Evolutionary conservation across 129 eudicot genomes (phyloP), one percentile per base, ranked within the genome.

Genomic region (Oenanthe sinensis): DNA sequence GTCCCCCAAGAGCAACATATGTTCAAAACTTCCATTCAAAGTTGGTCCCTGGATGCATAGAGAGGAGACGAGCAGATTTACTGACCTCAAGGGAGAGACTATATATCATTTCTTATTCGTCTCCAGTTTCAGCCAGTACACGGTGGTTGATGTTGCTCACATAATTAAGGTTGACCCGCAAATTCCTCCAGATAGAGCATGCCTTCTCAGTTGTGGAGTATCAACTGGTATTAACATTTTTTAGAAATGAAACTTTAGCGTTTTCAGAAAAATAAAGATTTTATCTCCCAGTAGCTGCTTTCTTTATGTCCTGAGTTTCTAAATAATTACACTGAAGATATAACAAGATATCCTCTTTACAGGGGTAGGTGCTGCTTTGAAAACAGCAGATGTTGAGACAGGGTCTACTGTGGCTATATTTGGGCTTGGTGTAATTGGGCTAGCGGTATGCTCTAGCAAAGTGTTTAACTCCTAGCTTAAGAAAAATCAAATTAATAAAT

Each of bases 311-410:
- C 16, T 11, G 75, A 5, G 4, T 39, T 3, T 39, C 5, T 39
- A 39, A 39, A 39, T 39, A 39, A 39, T 39, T 39, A 39, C 42
- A 39, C 42, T 39, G 42, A 39, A 39, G 4, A 39, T 2, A 39
- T 39, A 39, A 49, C 13, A 54, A 60, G 58, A 76, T 44, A 58
- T 68, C 15, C 47, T 46, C 44, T 73, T 67, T 87, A 83, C 85
- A 95, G 99, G 99, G 39, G 87, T 95, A 42, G 99, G 99, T 82
- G 96, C 99, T 77, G 97, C 99, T 3, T 88, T 89, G 89, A 95
- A 79, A 89, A 78, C 90, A 42, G 99, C 97, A 73, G 81, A 89
- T 50, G 97, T 95, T 67, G 94, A 91, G 85, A 47, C 81, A 72
- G 99, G 99, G 71, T 83, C 99, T 55, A 90, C 96, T 7, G 95